Evolutionary conservation across 2,329 filamentous ascomycete species (phyloP), one percentile per base, ranked within the genome.

Genomic region (Dactylonectria macrodidyma): DNA sequence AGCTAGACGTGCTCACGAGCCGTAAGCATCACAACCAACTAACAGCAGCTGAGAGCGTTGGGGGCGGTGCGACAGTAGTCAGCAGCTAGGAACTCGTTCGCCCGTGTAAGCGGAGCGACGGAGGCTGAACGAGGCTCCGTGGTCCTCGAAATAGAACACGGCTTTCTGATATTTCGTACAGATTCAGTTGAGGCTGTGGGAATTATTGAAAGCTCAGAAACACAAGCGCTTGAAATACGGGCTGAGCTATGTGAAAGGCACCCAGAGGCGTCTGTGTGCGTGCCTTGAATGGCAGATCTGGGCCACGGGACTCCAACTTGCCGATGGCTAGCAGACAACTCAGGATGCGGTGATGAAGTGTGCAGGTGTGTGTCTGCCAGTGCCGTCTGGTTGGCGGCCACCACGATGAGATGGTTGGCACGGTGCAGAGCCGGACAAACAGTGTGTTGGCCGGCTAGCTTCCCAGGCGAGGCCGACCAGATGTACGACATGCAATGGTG

Each of bases 401-500:
- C 60, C 41, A 46, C 52, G 22, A 30, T 26, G 24, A 36, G 60
- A 62, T 62, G 60, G 52, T 62, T 44, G 60, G 52, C 46, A 62
- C 59, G 60, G 52, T 47, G 56, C 59, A 56, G 24, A 62, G 30
- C 11, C 52, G 41, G 44, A 22, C 51, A 54, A 52, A 52, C 41
- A 57, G 60, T 44, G 52, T 47, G 57, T 33, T 62, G 26, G 41
- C 30, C 51, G 46, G 30, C 44, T 47, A 44, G 54, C 14, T 26
- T 19, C 36, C 47, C 59, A 54, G 59, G 36, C 48, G 63, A 59
- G 50, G 52, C 51, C 44, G 44, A 50, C 41, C 57, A 66, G 58
- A 61, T 66, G 63, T 44, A 46, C 63, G 52, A 58, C 63, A 50
- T 60, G 63, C 51, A 11, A 57, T 66, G 63, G 46, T 61, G 58